Conservation (phyloP, 495 filamentous ascomycete species). For the Aspergillus diversus region DNA sequence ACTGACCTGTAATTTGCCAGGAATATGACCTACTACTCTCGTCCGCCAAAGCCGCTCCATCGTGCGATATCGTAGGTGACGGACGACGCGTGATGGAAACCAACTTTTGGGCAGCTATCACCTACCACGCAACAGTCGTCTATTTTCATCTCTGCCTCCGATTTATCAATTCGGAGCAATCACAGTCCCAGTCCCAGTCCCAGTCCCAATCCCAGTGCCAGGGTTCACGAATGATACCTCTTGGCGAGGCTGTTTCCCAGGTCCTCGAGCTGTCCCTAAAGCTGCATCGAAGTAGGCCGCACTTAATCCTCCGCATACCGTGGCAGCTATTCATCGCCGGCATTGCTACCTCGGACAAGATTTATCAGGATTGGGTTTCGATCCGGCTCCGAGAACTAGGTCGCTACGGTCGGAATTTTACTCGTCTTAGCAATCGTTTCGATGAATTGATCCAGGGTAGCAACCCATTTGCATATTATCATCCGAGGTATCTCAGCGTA, state of each 20-base stretch:
- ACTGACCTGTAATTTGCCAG: slow-evolving; percentile 17
- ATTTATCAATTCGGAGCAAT: slow-evolving; percentile 2
- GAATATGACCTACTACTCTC: slow-evolving; percentile 35
- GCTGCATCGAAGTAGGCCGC: slow-evolving; percentile 35
- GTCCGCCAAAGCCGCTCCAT: slow-evolving; percentile 24
- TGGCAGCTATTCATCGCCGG: slow-evolving; percentile 39
- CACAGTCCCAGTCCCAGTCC: no score
- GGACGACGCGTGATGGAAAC: slow-evolving; percentile 37
- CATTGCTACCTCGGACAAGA: slow-evolving; percentile 35
- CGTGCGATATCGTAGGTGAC: slow-evolving; percentile 27
- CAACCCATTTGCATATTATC: slow-evolving; percentile 21
- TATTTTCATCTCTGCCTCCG: slow-evolving; percentile 36
- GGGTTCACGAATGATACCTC: slow-evolving; percentile 16
- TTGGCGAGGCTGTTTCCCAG: slow-evolving; percentile 28
- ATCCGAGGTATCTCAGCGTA: slow-evolving; percentile 1
- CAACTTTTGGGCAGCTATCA: slow-evolving; percentile 37
- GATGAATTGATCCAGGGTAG: slow-evolving; percentile 33
- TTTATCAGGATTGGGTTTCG: slow-evolving; percentile 42
- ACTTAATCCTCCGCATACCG: slow-evolving; percentile 33
- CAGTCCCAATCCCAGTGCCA: background rate
- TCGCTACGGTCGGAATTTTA: slow-evolving; percentile 34
- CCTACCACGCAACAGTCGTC: slow-evolving; percentile 36
- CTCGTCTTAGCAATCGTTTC: slow-evolving; percentile 27
- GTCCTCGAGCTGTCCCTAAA: slow-evolving; percentile 35
- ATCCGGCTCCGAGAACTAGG: slow-evolving; percentile 38